Conservation (phyloP, 257 asterid species). For the Mentha longifolia region DNA sequence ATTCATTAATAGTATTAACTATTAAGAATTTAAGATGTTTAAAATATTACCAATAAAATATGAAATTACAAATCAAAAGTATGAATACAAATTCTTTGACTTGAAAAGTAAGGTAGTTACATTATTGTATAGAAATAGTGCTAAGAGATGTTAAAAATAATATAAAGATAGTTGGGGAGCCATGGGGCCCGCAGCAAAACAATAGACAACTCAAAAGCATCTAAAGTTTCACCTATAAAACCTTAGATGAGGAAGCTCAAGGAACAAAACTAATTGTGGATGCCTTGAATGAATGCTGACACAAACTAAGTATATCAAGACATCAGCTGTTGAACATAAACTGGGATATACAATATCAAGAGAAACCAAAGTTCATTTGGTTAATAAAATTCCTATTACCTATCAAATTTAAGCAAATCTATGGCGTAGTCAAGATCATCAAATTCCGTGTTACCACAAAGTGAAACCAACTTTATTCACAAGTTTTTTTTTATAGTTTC, state of each 20-base stretch:
- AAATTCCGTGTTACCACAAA: slow-evolving; percentile 1
- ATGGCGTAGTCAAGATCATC: slow-evolving; percentile 13
- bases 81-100: no score
- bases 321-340: no score
- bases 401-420: not conserved
- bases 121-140: no score
- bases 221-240: not conserved
- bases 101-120: no score
- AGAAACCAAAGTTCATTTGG: not conserved
- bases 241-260: not conserved
- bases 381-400: not conserved
- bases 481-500: not conserved
- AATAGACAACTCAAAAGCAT: not conserved
- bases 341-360: not conserved
- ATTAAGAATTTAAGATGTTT: no score
- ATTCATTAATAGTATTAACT: not conserved
- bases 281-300: not conserved
- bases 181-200: not conserved
- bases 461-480: not conserved
- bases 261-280: not conserved
- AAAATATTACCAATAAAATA: no score
- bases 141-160: no score
- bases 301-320: no score
- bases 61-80: no score
- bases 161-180: no score